These are phyloP conservation scores for Fusarium poae DNA, from an alignment of 2,329 filamentous ascomycete genomes.

Conservation along the genomic window DNA sequence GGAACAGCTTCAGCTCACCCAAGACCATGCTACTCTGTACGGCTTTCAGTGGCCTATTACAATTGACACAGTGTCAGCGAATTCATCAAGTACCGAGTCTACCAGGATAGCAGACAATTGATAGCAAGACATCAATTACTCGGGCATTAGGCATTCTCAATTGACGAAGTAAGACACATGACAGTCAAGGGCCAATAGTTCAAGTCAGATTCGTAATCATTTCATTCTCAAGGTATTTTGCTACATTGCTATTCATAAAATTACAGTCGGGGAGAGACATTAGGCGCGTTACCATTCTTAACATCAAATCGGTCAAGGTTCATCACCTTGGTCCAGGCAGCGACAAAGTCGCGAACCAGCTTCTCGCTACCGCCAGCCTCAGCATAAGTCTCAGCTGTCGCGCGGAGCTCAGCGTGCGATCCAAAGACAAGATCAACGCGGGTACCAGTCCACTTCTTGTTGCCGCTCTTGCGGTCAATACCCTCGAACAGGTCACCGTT, in stretches of 20 bases:
- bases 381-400: conserved; percentile 77
- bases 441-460: conserved; percentile 76
- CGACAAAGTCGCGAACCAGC: conserved; percentile 78
- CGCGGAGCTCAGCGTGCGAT: conserved; percentile 78
- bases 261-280: conserved; percentile 42
- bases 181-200: background rate
- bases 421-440: conserved; percentile 79
- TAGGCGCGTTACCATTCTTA: conserved; percentile 13
- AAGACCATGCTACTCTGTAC: background rate
- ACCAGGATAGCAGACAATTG: background rate
- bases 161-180: background rate
- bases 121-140: background rate
- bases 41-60: background rate
- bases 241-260: conserved; percentile 41
- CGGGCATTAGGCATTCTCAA: background rate
- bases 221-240: conserved; percentile 45
- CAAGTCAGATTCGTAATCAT: conserved; percentile 26
- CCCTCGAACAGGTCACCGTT: conserved; percentile 71
- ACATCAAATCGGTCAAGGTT: conserved; percentile 78
- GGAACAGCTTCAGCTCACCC: background rate
- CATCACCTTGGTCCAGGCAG: conserved; percentile 81
- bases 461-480: conserved; percentile 73
- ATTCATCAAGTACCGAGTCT: no score
- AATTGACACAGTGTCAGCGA: background rate
- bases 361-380: conserved; percentile 69